Evolutionary conservation across 768 basidiomycete genomes (phyloP).

Genomic region (Guyanaporus albipodus): DNA sequence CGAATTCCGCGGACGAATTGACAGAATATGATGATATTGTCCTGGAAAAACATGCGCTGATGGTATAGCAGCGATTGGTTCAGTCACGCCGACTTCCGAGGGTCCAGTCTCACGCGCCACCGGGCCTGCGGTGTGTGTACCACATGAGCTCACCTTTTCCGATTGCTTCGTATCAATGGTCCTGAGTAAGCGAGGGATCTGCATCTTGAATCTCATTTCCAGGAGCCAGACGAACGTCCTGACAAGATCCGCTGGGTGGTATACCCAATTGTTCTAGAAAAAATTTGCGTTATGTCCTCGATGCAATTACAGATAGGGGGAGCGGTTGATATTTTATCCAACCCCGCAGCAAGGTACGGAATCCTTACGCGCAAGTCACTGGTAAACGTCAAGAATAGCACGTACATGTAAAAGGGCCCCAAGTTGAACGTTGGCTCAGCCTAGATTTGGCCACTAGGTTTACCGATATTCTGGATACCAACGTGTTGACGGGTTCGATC

Average conservation of each 20-base stretch:
- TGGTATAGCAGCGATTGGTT: too few relatives aligned
- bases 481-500: background rate
- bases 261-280: too few relatives aligned
- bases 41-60: too few relatives aligned
- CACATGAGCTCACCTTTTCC: too few relatives aligned
- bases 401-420: slow-evolving; percentile 1
- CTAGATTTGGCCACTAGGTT: too few relatives aligned
- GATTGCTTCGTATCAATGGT: background rate
- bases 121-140: too few relatives aligned
- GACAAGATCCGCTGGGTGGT: background rate
- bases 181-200: background rate
- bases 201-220: background rate
- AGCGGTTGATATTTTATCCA: background rate
- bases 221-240: too few relatives aligned
- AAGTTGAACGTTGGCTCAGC: background rate
- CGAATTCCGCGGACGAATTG: background rate
- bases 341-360: background rate
- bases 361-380: background rate
- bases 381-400: slow-evolving; percentile 1
- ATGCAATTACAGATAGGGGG: background rate
- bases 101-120: background rate
- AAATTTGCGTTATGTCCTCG: background rate
- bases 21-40: background rate
- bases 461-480: too few relatives aligned
- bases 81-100: background rate